phyloP scores from a whole-genome alignment of 371 early-diverging fungal genomes.

The Smittium mucronatum region DNA sequence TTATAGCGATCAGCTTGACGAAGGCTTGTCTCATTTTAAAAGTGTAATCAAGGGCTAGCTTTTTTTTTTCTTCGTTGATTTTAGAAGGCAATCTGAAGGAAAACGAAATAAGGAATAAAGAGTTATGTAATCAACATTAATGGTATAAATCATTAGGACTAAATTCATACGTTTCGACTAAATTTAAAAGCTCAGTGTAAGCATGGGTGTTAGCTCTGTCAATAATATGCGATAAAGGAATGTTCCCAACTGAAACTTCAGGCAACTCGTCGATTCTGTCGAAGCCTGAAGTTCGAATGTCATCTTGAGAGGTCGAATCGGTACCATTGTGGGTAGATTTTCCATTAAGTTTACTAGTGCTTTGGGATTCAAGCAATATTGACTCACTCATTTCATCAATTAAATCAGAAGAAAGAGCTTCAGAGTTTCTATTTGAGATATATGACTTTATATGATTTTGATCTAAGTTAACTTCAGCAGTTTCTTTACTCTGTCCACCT shows the following conservation, averaged over 20 bases:
- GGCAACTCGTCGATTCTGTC: neutral
- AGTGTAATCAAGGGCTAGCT: slow-evolving; percentile 40
- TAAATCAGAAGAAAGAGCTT: neutral
- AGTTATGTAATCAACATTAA: neutral
- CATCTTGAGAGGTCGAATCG: neutral
- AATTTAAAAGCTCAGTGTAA: slow-evolving; percentile 31
- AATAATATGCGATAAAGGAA: slow-evolving; percentile 21
- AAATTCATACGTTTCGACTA: slow-evolving; percentile 24
- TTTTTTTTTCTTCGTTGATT: slow-evolving; percentile 42
- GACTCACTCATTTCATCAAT: neutral
- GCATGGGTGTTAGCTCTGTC: slow-evolving; percentile 25
- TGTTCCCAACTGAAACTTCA: slow-evolving; percentile 13
- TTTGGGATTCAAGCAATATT: neutral
- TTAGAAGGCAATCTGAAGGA: slow-evolving; percentile 34
- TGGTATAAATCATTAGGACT: no score
- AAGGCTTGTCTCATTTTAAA: slow-evolving; percentile 46
- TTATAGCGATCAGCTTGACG: slow-evolving; percentile 48
- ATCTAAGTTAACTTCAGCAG: neutral
- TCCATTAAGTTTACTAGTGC: neutral
- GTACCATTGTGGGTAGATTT: neutral
- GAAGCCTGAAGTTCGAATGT: neutral
- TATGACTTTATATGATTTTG: neutral
- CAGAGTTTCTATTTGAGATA: neutral
- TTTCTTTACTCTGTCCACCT: neutral
- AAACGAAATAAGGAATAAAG: neutral